Conservation (phyloP, 129 eudicot species). For the Heracleum sosnowskyi region DNA sequence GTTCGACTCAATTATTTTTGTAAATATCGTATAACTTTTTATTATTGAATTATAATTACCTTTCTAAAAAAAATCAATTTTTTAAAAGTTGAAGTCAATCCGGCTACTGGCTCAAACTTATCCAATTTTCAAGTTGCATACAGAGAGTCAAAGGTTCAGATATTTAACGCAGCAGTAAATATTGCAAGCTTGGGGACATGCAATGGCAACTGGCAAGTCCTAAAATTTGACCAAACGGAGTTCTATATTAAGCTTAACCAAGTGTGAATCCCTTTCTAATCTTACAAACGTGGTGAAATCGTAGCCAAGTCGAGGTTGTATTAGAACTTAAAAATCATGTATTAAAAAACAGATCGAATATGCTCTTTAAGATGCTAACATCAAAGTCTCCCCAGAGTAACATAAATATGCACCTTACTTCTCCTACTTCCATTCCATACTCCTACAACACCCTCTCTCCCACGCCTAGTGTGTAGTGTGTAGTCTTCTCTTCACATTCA, state of each 20-base stretch:
- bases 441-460: not conserved
- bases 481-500: not conserved
- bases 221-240: not conserved
- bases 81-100: no score
- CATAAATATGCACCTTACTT: not conserved
- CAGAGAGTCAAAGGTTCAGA: not conserved
- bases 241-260: not conserved
- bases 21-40: no score
- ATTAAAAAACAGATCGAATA: not conserved
- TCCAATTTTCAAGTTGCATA: not conserved
- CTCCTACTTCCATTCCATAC: not conserved
- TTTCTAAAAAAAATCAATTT: no score
- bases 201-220: not conserved
- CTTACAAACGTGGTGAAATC: not conserved
- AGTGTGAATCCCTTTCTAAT: not conserved
- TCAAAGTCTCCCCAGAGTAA: not conserved
- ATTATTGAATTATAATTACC: no score
- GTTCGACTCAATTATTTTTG: no score
- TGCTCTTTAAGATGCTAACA: not conserved
- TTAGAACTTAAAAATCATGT: not conserved
- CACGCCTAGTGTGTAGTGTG: not conserved
- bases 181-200: not conserved
- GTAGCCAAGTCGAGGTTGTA: not conserved
- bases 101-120: not conserved
- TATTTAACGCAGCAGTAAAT: not conserved